Evolutionary conservation across 2,329 filamentous ascomycete genomes (phyloP).

Genomic region (Hysterium pulicare): DNA sequence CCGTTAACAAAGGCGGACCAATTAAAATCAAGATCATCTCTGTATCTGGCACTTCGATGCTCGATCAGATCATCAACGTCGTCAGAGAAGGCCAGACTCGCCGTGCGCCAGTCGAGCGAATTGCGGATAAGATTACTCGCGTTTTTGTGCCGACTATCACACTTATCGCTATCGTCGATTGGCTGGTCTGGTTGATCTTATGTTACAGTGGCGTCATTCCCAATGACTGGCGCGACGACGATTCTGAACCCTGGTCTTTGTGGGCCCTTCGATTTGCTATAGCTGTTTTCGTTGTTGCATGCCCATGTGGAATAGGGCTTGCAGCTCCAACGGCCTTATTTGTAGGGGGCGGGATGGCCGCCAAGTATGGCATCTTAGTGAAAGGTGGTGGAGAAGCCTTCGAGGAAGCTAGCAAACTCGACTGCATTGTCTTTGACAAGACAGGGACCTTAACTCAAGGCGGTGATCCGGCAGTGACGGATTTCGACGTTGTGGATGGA

Average conservation of each 20-base stretch:
- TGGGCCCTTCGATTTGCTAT: constrained; percentile 83
- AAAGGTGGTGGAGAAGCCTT: constrained; percentile 84
- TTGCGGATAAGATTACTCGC: constrained; percentile 68
- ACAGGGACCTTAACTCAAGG: constrained; percentile 76
- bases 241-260: constrained; percentile 62
- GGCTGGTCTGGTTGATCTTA: constrained; percentile 67
- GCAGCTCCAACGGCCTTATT: constrained; percentile 84
- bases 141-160: constrained; percentile 76
- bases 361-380: constrained; percentile 74
- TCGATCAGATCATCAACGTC: constrained; percentile 74
- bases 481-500: constrained; percentile 41
- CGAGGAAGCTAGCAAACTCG: constrained; percentile 74
- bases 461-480: constrained; percentile 67
- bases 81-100: constrained; percentile 75
- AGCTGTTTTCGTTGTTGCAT: constrained; percentile 82
- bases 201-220: constrained; percentile 60
- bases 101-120: constrained; percentile 70
- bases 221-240: constrained; percentile 50
- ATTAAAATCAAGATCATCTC: constrained; percentile 63
- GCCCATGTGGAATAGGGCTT: constrained; percentile 77
- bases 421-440: constrained; percentile 84
- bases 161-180: constrained; percentile 66
- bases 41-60: constrained; percentile 66
- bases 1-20: constrained; percentile 66
- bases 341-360: constrained; percentile 75